Percentiles rank a stretch among this genome's conserved stretches.
Conservation (phyloP, 305 asterid species). For the Rubia tinctorum region DNA sequence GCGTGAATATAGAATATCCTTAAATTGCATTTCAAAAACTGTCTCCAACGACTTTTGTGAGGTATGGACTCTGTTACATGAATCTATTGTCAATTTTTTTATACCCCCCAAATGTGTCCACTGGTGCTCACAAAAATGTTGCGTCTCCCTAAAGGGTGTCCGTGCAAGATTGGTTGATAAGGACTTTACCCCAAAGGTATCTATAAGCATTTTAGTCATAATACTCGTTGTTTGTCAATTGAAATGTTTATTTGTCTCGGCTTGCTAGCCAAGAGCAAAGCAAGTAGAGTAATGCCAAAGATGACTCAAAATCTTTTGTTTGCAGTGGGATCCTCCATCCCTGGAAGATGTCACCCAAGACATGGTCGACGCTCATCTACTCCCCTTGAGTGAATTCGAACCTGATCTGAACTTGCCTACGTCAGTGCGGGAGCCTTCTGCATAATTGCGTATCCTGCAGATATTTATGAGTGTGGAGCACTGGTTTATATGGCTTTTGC, state of each 20-base stretch:
- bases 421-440: conserved; percentile 78
- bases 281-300: background rate
- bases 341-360: conserved; percentile 72
- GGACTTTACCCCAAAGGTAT: conserved; percentile 96
- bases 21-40: conserved; percentile 58
- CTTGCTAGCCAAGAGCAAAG: background rate
- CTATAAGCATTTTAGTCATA: conserved; percentile 1
- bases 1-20: conserved; percentile 74
- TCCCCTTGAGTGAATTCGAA: conserved; percentile 59
- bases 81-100: too few species aligned
- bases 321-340: conserved; percentile 75
- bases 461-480: background rate
- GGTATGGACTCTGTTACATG: conserved; percentile 31
- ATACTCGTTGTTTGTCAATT: background rate
- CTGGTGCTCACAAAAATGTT: conserved; percentile 4
- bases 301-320: conserved; percentile 7
- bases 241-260: background rate
- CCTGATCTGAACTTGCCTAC: conserved; percentile 80
- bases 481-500: background rate
- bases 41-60: conserved; percentile 69
- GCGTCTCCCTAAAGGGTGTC: conserved; percentile 53
- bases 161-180: conserved; percentile 92
- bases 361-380: conserved; percentile 62
- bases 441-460: conserved; percentile 28
- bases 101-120: background rate